These are phyloP conservation scores for Fusarium hainanense DNA, from an alignment of 2,329 filamentous ascomycete species.

Conservation along the genomic window DNA sequence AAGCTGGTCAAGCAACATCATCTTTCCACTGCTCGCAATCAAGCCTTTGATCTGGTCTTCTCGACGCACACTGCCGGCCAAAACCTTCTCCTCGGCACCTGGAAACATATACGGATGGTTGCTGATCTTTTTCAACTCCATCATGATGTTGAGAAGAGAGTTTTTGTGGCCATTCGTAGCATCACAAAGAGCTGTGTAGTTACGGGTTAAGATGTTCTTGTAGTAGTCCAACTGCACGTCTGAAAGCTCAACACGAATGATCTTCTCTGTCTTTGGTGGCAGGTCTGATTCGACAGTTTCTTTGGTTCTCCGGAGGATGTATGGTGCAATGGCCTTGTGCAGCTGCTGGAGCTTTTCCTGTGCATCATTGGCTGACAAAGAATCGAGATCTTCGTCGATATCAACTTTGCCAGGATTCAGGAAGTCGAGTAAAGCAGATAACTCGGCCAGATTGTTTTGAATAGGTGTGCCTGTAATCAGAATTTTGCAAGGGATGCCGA, in stretches of 20 bases:
- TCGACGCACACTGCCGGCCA: constrained; percentile 81
- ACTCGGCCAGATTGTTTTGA: constrained; percentile 93
- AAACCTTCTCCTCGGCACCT: constrained; percentile 88
- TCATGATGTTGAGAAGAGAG: constrained; percentile 97
- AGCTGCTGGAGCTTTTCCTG: constrained; percentile 88
- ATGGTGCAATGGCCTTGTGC: constrained; percentile 88
- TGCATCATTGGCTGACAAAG: constrained; percentile 79
- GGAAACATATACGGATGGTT: constrained; percentile 99
- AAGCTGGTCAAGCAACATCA: constrained; percentile 98
- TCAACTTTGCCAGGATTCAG: constrained; percentile 93
- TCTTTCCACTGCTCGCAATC: constrained; percentile 97
- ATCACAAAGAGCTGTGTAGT: constrained; percentile 93
- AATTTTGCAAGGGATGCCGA: constrained; percentile 87
- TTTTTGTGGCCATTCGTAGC: constrained; percentile 92
- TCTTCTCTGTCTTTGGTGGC: constrained; percentile 97
- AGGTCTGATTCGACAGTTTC: constrained; percentile 97
- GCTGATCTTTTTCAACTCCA: constrained; percentile 99
- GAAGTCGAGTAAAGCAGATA: constrained; percentile 94
- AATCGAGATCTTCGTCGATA: constrained; percentile 91
- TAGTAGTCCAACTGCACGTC: constrained; percentile 98
- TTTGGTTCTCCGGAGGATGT: constrained; percentile 95
- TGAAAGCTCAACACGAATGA: constrained; percentile 95
- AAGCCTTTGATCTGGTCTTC: constrained; percentile 93
- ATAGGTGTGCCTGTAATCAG: constrained; percentile 97
- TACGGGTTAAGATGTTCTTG: constrained; percentile 97